Conservation (phyloP, 768 basidiomycete species). For the Tylopilus subfusipes region DNA sequence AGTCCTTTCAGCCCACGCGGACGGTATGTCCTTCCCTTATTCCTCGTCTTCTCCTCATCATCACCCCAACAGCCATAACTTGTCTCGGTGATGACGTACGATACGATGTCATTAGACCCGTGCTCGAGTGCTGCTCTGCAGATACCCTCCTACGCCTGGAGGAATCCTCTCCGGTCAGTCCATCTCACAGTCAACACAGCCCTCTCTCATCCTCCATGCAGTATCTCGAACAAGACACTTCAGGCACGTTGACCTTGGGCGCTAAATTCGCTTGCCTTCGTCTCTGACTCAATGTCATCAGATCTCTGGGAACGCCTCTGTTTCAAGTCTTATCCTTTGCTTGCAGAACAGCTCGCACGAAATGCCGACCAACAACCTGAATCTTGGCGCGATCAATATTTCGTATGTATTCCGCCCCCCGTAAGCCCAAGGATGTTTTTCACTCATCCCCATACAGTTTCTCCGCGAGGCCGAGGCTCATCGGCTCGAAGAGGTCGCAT, state of each 20-base stretch:
- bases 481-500: constrained; percentile 60
- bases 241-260: constrained; percentile 37
- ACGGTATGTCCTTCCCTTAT: constrained; percentile 43
- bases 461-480: constrained; percentile 57
- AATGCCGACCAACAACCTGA: constrained; percentile 44
- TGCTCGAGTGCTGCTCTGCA: constrained; percentile 68
- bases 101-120: constrained; percentile 65
- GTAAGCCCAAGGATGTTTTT: neutral
- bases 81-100: constrained; percentile 60
- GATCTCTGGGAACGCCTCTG: constrained; percentile 69
- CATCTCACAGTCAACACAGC: constrained; percentile 5
- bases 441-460: constrained; percentile 36
- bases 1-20: constrained; percentile 61
- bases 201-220: constrained; percentile 27
- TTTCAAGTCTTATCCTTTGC: constrained; percentile 54
- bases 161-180: constrained; percentile 62
- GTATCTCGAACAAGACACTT: constrained; percentile 55
- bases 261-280: neutral
- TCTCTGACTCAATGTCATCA: constrained; percentile 26
- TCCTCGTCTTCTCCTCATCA: neutral
- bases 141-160: constrained; percentile 71
- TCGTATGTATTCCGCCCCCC: constrained; percentile 42
- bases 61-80: constrained; percentile 47
- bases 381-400: constrained; percentile 69
- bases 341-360: constrained; percentile 44